Percentiles rank a stretch among this genome's conserved stretches.
Conservation (phyloP, 1,139 yeast genomes). For the Eremothecium cymbalariae region DNA sequence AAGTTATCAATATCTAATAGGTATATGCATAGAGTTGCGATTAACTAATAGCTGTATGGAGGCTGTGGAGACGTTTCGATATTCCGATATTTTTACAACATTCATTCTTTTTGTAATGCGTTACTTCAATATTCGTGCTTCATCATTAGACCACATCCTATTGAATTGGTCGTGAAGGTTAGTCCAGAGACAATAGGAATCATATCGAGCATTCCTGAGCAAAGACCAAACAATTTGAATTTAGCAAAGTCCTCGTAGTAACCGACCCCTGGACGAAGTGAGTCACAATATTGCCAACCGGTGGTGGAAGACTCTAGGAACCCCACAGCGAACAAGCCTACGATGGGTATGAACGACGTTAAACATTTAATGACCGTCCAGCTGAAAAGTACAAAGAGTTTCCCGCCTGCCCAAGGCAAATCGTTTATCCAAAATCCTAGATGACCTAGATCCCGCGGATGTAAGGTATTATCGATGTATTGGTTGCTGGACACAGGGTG, state of each 20-base stretch:
- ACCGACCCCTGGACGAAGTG: conserved; percentile 3
- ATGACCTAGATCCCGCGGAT: background rate
- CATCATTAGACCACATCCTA: conserved; percentile 2
- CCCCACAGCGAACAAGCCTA: conserved; percentile 2
- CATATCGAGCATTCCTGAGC: background rate
- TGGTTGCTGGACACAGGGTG: conserved; percentile 3
- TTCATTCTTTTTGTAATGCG: too few species aligned
- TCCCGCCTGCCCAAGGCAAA: conserved; percentile 2
- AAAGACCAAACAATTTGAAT: background rate
- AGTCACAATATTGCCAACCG: conserved; percentile 3
- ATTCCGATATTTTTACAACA: too few species aligned
- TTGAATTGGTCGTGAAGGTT: conserved; percentile 5
- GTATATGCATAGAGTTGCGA: too few species aligned
- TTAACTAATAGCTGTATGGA: too few species aligned
- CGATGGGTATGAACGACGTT: conserved; percentile 1
- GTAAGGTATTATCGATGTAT: background rate
- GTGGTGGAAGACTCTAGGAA: conserved; percentile 2
- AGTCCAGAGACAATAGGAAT: conserved; percentile 5
- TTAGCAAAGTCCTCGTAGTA: conserved; percentile 4
- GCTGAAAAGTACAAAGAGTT: background rate
- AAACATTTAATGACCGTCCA: conserved; percentile 1
- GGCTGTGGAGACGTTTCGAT: too few species aligned
- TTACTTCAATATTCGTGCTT: conserved; percentile 3
- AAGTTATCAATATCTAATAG: too few species aligned
- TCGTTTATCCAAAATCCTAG: conserved; percentile 4